A percentile compares a stretch with the other conserved stretches of the same genome.
Evolutionary conservation across 1,284 basidiomycete genomes (phyloP).

Genomic region (Trichosporon sp.): DNA sequence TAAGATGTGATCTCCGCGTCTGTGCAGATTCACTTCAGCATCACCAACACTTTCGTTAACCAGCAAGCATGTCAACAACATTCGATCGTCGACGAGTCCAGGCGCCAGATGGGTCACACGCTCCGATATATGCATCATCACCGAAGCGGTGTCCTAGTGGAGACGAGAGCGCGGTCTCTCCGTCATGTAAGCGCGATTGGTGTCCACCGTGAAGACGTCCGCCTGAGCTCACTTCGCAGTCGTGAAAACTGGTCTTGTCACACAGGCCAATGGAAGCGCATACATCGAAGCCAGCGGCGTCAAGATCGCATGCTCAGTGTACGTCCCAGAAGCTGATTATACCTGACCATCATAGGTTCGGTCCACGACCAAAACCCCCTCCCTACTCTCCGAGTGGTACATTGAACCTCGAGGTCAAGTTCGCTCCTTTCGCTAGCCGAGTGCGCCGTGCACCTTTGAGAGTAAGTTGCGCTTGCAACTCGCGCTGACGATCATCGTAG

Average conservation of each 20-base stretch:
- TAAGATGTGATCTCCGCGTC: not conserved
- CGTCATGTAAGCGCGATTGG: conserved; percentile 70
- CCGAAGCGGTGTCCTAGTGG: conserved; percentile 47
- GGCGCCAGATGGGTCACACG: conserved; percentile 74
- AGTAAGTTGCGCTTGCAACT: conserved; percentile 54
- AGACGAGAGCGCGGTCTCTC: conserved; percentile 60
- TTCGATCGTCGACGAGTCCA: conserved; percentile 83
- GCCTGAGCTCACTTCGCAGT: conserved; percentile 56
- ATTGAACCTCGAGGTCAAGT: conserved; percentile 93
- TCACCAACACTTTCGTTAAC: not conserved
- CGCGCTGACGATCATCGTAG: conserved; percentile 52
- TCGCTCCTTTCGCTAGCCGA: conserved; percentile 82
- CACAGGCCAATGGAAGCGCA: conserved; percentile 88
- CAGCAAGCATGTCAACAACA: conserved; percentile 30
- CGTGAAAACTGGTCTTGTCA: conserved; percentile 80
- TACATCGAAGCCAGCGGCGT: conserved; percentile 81
- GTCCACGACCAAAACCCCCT: conserved; percentile 65
- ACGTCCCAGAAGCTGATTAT: conserved; percentile 36
- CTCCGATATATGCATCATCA: conserved; percentile 56
- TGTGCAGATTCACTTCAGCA: not conserved
- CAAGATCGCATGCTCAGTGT: conserved; percentile 95
- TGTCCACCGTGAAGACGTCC: not conserved
- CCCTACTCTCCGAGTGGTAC: conserved; percentile 78
- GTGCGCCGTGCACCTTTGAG: conserved; percentile 75
- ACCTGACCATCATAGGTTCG: conserved; percentile 61